Evolutionary conservation across 1,139 yeast species (phyloP).

Genomic region (Candida anutae): DNA sequence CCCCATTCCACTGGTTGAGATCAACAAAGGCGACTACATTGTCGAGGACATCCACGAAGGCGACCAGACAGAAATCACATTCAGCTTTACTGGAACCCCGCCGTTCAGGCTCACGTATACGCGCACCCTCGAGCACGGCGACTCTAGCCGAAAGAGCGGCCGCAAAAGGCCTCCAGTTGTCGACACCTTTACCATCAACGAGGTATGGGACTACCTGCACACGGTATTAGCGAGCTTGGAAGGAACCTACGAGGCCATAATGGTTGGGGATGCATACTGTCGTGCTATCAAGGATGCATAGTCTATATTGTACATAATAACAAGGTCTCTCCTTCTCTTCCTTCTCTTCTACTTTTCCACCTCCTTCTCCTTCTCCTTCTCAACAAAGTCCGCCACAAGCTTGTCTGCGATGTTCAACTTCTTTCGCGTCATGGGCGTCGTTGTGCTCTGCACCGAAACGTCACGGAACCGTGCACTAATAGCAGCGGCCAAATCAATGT

Average conservation of each 20-base stretch:
- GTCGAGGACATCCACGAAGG: constrained; percentile 88
- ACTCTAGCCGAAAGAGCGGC: constrained; percentile 14
- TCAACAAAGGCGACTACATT: constrained; percentile 68
- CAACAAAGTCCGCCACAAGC: too few species aligned
- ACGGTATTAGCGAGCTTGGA: constrained; percentile 73
- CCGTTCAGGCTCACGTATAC: constrained; percentile 59
- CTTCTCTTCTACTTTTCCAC: too few species aligned
- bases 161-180: constrained; percentile 33
- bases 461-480: too few species aligned
- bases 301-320: constrained; percentile 4
- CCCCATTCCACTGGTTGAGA: constrained; percentile 86
- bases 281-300: constrained; percentile 29
- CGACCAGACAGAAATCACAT: constrained; percentile 65
- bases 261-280: constrained; percentile 78
- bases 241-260: constrained; percentile 91
- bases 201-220: constrained; percentile 62
- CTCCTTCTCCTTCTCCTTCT: too few species aligned
- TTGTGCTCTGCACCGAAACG: too few species aligned
- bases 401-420: too few species aligned
- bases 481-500: too few species aligned
- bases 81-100: constrained; percentile 63
- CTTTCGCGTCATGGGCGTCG: too few species aligned
- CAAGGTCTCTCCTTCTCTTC: constrained; percentile 1
- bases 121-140: constrained; percentile 40
- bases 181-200: constrained; percentile 69